Evolutionary conservation across 768 basidiomycete species (phyloP).

Genomic region (Cytidiella melzeri): DNA sequence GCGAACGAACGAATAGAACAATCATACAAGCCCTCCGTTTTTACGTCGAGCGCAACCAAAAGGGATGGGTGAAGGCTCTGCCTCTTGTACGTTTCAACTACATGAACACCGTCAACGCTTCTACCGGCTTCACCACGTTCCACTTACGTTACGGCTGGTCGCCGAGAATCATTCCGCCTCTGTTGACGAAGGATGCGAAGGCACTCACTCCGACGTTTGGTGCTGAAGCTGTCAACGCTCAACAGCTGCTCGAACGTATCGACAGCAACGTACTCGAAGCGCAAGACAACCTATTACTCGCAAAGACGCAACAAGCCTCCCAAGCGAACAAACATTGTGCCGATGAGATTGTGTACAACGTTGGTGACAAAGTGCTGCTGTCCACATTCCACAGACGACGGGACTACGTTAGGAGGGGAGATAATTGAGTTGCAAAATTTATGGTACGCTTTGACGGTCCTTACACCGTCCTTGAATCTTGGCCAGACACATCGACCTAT

Average conservation of each 20-base stretch:
- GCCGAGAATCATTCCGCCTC: constrained; percentile 16
- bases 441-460: too few species aligned
- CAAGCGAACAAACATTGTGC: constrained; percentile 23
- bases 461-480: too few species aligned
- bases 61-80: too few species aligned
- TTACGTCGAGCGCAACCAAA: constrained; percentile 15
- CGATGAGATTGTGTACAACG: constrained; percentile 17
- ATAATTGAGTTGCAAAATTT: too few species aligned
- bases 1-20: constrained; percentile 19
- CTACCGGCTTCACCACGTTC: constrained; percentile 21
- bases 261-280: constrained; percentile 22
- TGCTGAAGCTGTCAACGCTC: not conserved
- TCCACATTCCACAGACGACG: constrained; percentile 23
- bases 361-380: constrained; percentile 31
- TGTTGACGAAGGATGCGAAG: constrained; percentile 7
- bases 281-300: constrained; percentile 27
- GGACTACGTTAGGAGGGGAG: constrained; percentile 21
- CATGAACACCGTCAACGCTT: constrained; percentile 15
- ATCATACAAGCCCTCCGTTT: constrained; percentile 16
- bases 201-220: not conserved
- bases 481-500: constrained; percentile 15
- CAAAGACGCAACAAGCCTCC: constrained; percentile 23
- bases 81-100: constrained; percentile 17
- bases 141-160: constrained; percentile 13
- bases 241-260: constrained; percentile 1